Evolutionary conservation across 192 early-diverging fungal genomes (phyloP), one percentile per base, ranked within the genome.

Genomic region (Chytriomyces sp.): DNA sequence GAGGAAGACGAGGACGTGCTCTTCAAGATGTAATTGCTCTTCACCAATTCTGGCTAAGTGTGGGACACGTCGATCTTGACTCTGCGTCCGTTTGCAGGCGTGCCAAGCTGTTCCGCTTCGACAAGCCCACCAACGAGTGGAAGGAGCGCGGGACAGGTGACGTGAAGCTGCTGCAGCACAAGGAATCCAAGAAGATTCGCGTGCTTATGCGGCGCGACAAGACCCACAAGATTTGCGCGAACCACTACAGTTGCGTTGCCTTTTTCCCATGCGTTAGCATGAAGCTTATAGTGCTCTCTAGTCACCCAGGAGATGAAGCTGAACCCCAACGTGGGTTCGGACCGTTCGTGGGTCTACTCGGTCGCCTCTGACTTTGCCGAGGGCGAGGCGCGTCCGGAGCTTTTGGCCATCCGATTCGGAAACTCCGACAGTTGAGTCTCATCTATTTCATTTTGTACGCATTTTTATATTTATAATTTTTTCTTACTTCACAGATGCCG

Each of bases 81-180:
- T n/a, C n/a, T n/a, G n/a, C n/a, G n/a, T n/a, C n/a, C n/a, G n/a
- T n/a, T n/a, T n/a, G 17, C 77, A 94, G 95, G 93, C 88, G 95
- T 73, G 89, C 93, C 67, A 98, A 98, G 90, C 89, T 99, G 59
- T 99, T 95, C 92, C 92, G 97, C 72, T 99, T 95, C 80, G 93
- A 97, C 78, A 91, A 94, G 72, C 84, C 84, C 36, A 78, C 64
- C 72, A 94, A 92, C 58, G 97, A 99, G 82, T 99, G 97, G 97
- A 99, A 99, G 86, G 97, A 99, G 86, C 93, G 97, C 69, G 96
- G 97, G 33, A 98, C 95, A 30, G 97, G 97, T 65, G 97, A 99
- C 75, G 91, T 98, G 38, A 96, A 95, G 83, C 87, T 99, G 53
- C 81, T 99, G 74, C 88, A 93, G 82, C 96, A 99, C 89, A 94